Percentiles rank a stretch among this genome's conserved stretches.
These are phyloP conservation scores for Syzygium malaccense DNA, from an alignment of 441 rosid genomes.

Conservation along the genomic window DNA sequence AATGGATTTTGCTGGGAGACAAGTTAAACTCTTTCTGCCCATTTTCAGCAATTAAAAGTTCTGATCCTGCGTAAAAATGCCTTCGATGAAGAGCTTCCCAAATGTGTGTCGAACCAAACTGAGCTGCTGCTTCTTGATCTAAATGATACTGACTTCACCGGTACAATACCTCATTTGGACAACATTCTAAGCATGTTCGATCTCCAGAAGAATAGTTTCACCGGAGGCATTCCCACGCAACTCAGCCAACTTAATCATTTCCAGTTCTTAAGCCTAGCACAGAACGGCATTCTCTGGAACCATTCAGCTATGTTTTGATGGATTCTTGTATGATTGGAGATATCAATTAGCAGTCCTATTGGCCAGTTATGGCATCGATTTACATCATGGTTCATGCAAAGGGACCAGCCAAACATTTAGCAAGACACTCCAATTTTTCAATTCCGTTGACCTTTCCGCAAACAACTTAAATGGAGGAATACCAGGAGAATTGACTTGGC, in stretches of 20 bases:
- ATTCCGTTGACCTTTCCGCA: conserved; percentile 41
- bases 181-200: conserved; percentile 7
- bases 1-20: conserved; percentile 16
- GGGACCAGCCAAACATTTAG: conserved; percentile 18
- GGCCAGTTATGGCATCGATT: conserved; percentile 23
- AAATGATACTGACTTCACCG: not conserved
- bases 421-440: conserved; percentile 10
- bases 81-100: not conserved
- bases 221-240: conserved; percentile 22
- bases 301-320: conserved; percentile 36
- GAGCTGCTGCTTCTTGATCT: not conserved
- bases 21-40: not conserved
- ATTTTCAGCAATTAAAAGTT: not conserved
- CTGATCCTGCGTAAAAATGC: not conserved
- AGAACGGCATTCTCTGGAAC: conserved; percentile 30
- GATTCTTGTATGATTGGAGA: conserved; percentile 11
- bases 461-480: conserved; percentile 39
- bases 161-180: not conserved
- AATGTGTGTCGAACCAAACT: not conserved
- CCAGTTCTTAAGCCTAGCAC: conserved; percentile 34
- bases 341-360: conserved; percentile 15
- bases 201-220: conserved; percentile 19
- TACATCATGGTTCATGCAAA: conserved; percentile 27
- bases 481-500: conserved; percentile 31
- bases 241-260: conserved; percentile 28